A percentile compares a stretch with the other conserved stretches of the same genome.
phyloP scores from a whole-genome alignment of 306 rosid species.

The Medicago ruthenica region DNA sequence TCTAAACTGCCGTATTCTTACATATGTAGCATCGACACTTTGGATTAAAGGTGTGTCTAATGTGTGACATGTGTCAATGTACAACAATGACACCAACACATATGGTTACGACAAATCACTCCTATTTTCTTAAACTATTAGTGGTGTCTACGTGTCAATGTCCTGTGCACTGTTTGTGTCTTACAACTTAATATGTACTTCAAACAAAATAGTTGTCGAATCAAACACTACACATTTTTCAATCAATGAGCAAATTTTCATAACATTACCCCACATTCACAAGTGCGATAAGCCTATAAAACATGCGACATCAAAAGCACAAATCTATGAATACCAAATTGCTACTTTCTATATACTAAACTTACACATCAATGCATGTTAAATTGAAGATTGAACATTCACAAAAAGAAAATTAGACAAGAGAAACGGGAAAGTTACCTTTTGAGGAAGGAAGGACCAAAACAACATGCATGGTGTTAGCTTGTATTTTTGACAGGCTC shows the following conservation, averaged over 20 bases:
- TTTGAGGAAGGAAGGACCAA: too few species aligned
- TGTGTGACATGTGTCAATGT: too few species aligned
- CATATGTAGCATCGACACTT: neutral
- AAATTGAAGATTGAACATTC: conserved; percentile 7
- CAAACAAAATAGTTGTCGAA: neutral
- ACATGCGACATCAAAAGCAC: neutral
- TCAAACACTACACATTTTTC: conserved; percentile 1
- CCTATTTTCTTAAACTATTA: neutral
- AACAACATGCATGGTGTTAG: too few species aligned
- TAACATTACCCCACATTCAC: neutral
- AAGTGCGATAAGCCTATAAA: neutral
- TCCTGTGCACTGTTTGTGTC: too few species aligned
- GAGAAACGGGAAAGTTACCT: too few species aligned
- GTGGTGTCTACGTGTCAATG: neutral
- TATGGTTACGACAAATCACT: too few species aligned
- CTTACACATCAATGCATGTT: neutral
- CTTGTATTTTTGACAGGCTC: too few species aligned
- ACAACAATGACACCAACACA: too few species aligned
- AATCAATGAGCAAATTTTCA: neutral
- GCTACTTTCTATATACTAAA: conserved; percentile 10
- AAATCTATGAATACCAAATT: conserved; percentile 2
- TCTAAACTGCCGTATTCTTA: neutral
- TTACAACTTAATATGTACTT: neutral
- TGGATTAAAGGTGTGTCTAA: too few species aligned
- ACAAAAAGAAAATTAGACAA: conserved; percentile 6